These are phyloP conservation scores for Pseudogymnoascus sp. DNA, from an alignment of 2,329 filamentous ascomycete genomes.

Conservation along the genomic window DNA sequence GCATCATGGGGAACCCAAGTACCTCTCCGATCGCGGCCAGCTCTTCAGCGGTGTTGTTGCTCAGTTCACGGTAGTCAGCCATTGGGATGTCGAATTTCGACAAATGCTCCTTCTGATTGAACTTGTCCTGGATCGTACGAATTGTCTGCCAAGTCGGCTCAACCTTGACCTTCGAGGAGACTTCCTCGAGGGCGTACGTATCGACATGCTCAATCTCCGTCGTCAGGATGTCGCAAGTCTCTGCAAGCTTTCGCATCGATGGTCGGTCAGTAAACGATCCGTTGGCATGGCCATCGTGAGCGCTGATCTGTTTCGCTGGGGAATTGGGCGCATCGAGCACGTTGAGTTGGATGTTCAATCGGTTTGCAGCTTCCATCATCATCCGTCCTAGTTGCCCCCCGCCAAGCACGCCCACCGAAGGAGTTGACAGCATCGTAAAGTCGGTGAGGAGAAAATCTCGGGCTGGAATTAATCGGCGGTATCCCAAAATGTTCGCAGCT, in stretches of 20 bases:
- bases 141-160: conserved; percentile 84
- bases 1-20: conserved; percentile 80
- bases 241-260: conserved; percentile 73
- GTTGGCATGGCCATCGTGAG: conserved; percentile 64
- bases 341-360: conserved; percentile 68
- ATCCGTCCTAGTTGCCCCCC: conserved; percentile 82
- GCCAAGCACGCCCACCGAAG: conserved; percentile 40
- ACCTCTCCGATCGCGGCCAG: conserved; percentile 55
- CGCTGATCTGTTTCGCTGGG: conserved; percentile 80
- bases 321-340: conserved; percentile 70
- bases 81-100: conserved; percentile 60
- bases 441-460: neutral
- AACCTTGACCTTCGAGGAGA: conserved; percentile 58
- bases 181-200: conserved; percentile 79
- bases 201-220: conserved; percentile 95
- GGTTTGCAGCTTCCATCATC: conserved; percentile 78
- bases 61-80: conserved; percentile 56
- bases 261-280: conserved; percentile 82
- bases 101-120: conserved; percentile 76
- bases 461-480: neutral
- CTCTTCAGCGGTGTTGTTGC: conserved; percentile 44
- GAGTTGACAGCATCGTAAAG: conserved; percentile 6
- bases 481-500: neutral
- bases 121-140: conserved; percentile 90
- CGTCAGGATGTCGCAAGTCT: conserved; percentile 70